These are phyloP conservation scores for Colletotrichum somersetense DNA, from an alignment of 2,329 filamentous ascomycete species.

Conservation along the genomic window DNA sequence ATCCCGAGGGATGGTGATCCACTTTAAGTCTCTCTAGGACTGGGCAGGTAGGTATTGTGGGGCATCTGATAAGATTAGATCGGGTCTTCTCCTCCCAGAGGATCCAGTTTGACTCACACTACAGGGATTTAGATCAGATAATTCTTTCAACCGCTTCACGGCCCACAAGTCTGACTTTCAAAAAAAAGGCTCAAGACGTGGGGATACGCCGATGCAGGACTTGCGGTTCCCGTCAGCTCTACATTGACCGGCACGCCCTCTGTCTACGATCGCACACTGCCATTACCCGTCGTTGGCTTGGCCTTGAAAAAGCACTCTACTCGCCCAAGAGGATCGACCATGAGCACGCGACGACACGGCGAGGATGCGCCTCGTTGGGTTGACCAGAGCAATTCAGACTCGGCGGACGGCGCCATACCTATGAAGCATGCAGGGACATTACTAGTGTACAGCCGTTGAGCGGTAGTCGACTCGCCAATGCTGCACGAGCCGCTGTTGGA, in stretches of 20 bases:
- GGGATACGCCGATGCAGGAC: conserved; percentile 32
- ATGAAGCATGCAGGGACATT: background rate
- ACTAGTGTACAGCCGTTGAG: conserved; percentile 9
- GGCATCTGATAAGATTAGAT: conserved; percentile 43
- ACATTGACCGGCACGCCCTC: conserved; percentile 14
- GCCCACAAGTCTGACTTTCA: conserved; percentile 29
- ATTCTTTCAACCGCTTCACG: conserved; percentile 12
- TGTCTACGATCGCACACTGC: background rate
- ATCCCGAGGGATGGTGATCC: conserved; percentile 8
- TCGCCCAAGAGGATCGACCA: background rate
- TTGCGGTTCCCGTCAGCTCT: conserved; percentile 11
- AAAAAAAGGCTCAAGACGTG: background rate
- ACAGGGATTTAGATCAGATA: conserved; percentile 41
- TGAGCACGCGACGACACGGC: background rate
- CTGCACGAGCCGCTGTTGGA: conserved; percentile 4
- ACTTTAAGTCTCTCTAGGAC: background rate
- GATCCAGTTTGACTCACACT: conserved; percentile 37
- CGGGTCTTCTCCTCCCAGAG: conserved; percentile 32
- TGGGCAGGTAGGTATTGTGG: background rate
- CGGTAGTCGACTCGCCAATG: conserved; percentile 2
- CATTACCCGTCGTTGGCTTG: background rate
- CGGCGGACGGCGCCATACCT: background rate
- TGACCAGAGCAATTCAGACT: background rate
- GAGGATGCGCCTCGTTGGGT: background rate
- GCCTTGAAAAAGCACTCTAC: background rate